These are phyloP conservation scores for Bisporella sp. DNA, from an alignment of 2,329 filamentous ascomycete genomes.

Conservation along the genomic window DNA sequence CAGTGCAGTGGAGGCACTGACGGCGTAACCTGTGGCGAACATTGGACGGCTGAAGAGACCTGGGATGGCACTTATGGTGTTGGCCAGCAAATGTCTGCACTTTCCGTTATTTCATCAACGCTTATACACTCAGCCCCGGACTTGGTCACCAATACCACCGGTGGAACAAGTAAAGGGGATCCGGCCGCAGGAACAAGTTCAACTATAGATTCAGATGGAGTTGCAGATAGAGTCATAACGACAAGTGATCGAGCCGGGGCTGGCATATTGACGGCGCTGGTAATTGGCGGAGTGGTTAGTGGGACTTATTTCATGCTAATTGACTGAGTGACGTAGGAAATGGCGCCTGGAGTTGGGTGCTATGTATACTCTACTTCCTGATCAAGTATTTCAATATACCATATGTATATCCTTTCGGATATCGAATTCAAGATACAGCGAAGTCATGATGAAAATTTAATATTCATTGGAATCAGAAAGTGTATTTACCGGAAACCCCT, in stretches of 20 bases:
- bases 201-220: background rate
- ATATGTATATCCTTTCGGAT: too few relatives aligned
- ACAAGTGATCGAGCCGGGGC: background rate
- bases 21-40: slow-evolving; percentile 49
- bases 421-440: too few relatives aligned
- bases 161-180: slow-evolving; percentile 46
- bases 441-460: too few relatives aligned
- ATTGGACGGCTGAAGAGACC: slow-evolving; percentile 55
- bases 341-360: too few relatives aligned
- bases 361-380: too few relatives aligned
- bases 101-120: slow-evolving; percentile 49
- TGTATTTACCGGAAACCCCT: too few relatives aligned
- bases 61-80: slow-evolving; percentile 41
- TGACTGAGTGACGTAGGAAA: background rate
- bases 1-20: slow-evolving; percentile 48
- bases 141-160: slow-evolving; percentile 42
- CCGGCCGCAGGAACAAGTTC: slow-evolving; percentile 15
- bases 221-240: background rate
- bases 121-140: slow-evolving; percentile 40
- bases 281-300: background rate
- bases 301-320: background rate
- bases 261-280: background rate
- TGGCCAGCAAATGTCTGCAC: slow-evolving; percentile 61
- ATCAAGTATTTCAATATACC: too few relatives aligned
- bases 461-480: too few relatives aligned